phyloP scores from a whole-genome alignment of 2,329 filamentous ascomycete genomes.

The Coniochaeta prunicola region DNA sequence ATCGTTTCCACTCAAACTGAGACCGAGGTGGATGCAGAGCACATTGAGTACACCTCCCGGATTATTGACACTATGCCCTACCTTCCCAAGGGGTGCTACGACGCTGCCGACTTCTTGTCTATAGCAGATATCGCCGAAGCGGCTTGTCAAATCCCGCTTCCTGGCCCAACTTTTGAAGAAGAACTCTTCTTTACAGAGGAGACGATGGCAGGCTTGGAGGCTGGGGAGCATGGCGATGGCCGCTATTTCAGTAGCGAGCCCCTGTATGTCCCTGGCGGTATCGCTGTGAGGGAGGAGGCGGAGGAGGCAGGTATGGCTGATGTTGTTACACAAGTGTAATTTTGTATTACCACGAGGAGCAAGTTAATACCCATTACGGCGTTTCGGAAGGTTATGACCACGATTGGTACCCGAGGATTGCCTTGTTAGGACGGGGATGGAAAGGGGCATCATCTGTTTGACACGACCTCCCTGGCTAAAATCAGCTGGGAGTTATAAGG shows the following conservation, averaged over 20 bases:
- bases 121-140: background rate
- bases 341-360: too few species aligned
- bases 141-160: constrained; percentile 12
- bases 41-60: background rate
- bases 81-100: background rate
- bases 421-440: too few species aligned
- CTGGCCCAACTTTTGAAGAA: constrained; percentile 9
- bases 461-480: too few species aligned
- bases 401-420: too few species aligned
- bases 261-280: constrained; percentile 40
- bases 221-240: constrained; percentile 21
- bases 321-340: constrained; percentile 23
- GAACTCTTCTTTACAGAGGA: constrained; percentile 6
- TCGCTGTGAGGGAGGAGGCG: constrained; percentile 50
- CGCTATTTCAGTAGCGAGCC: constrained; percentile 27
- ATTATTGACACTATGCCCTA: background rate
- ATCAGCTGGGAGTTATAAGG: too few species aligned
- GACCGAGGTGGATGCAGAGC: background rate
- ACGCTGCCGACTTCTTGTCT: background rate
- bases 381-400: background rate
- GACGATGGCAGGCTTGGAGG: constrained; percentile 19
- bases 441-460: too few species aligned
- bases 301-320: constrained; percentile 39
- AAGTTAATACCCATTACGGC: too few species aligned
- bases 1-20: background rate